phyloP scores from a whole-genome alignment of 331 rosid genomes.

The Pyrus hybrid region DNA sequence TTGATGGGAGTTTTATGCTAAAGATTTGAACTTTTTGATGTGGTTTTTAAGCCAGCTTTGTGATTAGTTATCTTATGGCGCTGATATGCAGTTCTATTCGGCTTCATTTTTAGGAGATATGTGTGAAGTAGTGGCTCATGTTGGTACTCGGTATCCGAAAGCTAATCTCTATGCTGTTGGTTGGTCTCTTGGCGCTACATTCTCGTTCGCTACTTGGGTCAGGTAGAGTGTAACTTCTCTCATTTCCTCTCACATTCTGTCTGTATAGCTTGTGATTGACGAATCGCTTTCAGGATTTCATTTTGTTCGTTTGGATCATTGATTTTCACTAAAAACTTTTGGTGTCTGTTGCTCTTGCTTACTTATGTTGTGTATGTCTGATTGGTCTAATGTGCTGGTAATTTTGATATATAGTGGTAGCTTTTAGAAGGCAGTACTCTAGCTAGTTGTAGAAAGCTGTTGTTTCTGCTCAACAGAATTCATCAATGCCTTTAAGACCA shows the following conservation, averaged over 20 bases:
- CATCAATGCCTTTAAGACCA: neutral
- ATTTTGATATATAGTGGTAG: neutral
- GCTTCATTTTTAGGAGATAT: slow-evolving; percentile 89
- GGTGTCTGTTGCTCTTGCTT: neutral
- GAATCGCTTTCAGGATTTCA: neutral
- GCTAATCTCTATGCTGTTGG: slow-evolving; percentile 83
- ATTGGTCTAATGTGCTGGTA: neutral
- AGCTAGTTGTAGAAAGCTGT: neutral
- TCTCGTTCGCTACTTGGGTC: slow-evolving; percentile 84
- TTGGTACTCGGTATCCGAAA: slow-evolving; percentile 46
- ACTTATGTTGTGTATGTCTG: neutral
- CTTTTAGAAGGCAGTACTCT: neutral
- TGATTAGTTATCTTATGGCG: slow-evolving; percentile 20
- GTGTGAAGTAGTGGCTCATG: slow-evolving; percentile 66
- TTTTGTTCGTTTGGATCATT: neutral
- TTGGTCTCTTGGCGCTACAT: slow-evolving; percentile 94
- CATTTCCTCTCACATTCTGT: neutral
- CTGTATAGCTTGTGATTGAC: neutral
- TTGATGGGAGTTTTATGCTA: neutral
- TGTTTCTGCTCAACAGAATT: neutral
- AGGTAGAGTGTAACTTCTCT: slow-evolving; percentile 31
- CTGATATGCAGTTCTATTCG: slow-evolving; percentile 83
- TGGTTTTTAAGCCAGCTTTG: slow-evolving; percentile 12
- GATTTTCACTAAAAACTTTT: neutral
- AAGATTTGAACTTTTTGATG: neutral